A percentile compares a stretch with the other conserved stretches of the same genome.
These are phyloP conservation scores for Nepenthes mirabilis DNA, from an alignment of 148 eudicot species.

Conservation along the genomic window DNA sequence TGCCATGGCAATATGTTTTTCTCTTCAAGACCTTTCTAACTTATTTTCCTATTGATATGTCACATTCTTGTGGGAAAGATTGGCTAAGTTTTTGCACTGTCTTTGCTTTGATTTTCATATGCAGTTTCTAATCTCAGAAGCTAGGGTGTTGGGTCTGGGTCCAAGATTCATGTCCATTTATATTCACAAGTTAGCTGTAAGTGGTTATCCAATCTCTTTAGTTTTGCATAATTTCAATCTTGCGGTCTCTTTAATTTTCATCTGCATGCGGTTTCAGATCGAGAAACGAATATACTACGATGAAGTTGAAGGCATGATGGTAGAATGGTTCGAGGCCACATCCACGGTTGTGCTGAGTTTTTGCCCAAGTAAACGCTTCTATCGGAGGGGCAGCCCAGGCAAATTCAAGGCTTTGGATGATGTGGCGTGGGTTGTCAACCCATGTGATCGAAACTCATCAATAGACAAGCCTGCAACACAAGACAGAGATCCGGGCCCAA, in stretches of 20 bases:
- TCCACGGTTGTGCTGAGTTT: constrained; percentile 54
- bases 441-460: constrained; percentile 19
- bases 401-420: constrained; percentile 53
- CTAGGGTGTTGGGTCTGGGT: constrained; percentile 81
- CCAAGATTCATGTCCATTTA: constrained; percentile 93
- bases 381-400: constrained; percentile 40
- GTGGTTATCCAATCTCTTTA: constrained; percentile 10
- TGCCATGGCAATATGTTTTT: too few relatives aligned
- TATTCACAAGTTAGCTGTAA: constrained; percentile 62
- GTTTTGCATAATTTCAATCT: not conserved
- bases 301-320: constrained; percentile 70
- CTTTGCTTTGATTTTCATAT: not conserved
- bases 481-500: constrained; percentile 6
- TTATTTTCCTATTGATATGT: too few relatives aligned
- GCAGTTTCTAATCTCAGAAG: constrained; percentile 69
- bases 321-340: constrained; percentile 83
- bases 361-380: constrained; percentile 27
- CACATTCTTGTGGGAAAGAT: not conserved
- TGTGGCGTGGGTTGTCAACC: constrained; percentile 40
- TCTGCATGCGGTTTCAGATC: constrained; percentile 25
- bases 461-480: constrained; percentile 11
- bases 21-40: too few relatives aligned
- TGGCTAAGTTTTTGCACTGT: not conserved
- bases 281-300: constrained; percentile 85
- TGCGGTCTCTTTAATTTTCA: constrained; percentile 1